A percentile compares a stretch with the other conserved stretches of the same genome.
These are phyloP conservation scores for Crassisporium funariophilum DNA, from an alignment of 768 basidiomycete genomes.

Conservation along the genomic window DNA sequence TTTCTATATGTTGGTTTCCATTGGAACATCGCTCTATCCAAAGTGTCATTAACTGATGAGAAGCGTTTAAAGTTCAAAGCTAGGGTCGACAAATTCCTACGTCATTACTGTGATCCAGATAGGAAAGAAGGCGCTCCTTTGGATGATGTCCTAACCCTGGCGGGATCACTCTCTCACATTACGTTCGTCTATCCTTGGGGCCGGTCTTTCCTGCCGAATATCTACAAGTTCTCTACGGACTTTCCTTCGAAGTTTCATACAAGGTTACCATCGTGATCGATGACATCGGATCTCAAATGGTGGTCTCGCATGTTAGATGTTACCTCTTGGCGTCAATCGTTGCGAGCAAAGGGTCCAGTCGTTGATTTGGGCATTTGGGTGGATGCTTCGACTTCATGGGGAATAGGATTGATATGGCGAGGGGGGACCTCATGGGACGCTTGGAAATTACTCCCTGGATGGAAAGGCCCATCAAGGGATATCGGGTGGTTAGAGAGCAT, in stretches of 20 bases:
- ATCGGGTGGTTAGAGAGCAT: conserved; percentile 28
- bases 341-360: conserved; percentile 6
- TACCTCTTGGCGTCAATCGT: conserved; percentile 9
- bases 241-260: conserved; percentile 19
- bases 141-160: conserved; percentile 19
- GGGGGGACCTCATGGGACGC: conserved; percentile 29
- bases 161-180: conserved; percentile 34
- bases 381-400: conserved; percentile 40
- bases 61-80: too few species aligned
- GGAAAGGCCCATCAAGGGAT: conserved; percentile 15
- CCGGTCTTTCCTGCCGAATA: conserved; percentile 23
- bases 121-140: too few species aligned
- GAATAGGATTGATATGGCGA: conserved; percentile 38
- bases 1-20: too few species aligned
- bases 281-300: conserved; percentile 32
- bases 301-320: conserved; percentile 23
- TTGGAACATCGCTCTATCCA: too few species aligned
- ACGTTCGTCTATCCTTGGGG: conserved; percentile 31
- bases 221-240: conserved; percentile 26
- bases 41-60: too few species aligned
- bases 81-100: too few species aligned
- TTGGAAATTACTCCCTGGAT: conserved; percentile 17
- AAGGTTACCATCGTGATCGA: conserved; percentile 18
- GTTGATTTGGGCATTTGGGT: conserved; percentile 26
- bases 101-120: too few species aligned